Base-by-base conservation (phyloP, 192 early-diverging fungal species). In the Backusella luteola region DNA sequence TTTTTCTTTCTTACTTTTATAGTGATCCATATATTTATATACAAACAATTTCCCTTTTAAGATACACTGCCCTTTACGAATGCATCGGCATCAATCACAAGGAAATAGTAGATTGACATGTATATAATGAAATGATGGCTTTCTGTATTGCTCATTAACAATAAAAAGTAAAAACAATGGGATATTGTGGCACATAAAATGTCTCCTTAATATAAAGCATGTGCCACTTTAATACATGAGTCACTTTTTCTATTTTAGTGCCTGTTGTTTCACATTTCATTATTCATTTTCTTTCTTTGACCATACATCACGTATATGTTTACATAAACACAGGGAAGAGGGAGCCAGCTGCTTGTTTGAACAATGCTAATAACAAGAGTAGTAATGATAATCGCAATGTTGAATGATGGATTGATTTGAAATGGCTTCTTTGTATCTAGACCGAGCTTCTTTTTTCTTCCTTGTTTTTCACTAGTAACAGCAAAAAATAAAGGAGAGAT, bases 191-290 rank as follows among this genome's bases (percentile, higher is more conserved):
- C n/a, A 49, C 46, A 49, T n/a, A 49, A 44, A 49, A n/a, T 49
- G 46, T 1, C 46, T 49, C 46, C 46, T n/a, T 49, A n/a, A 7
- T n/a, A 11, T 39, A 39, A 6, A 19, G 17, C 46, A n/a, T n/a
- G 46, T 49, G 19, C 15, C 46, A 49, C 46, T 49, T n/a, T 4
- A 63, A 29, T 29, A 29, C 56, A 63, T 63, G 56, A 63, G 56
- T 63, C 56, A 63, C 23, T 63, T 63, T 63, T 63, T 63, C 56
- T 29, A 63, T 63, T 63, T 63, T 29, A 11, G 56, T 63, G 26
- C 23, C 3, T 63, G 12, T 29, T 29, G 56, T 63, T 63, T 29
- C 56, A 63, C 56, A 63, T 63, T 63, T 63, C 46, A 49, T n/a
- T 49, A 49, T 49, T 49, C 46, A n/a, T 49, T 7, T 46, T 44